Conservation (phyloP, 2,329 filamentous ascomycete genomes). For the Ophiostoma novo-ulmi region DNA sequence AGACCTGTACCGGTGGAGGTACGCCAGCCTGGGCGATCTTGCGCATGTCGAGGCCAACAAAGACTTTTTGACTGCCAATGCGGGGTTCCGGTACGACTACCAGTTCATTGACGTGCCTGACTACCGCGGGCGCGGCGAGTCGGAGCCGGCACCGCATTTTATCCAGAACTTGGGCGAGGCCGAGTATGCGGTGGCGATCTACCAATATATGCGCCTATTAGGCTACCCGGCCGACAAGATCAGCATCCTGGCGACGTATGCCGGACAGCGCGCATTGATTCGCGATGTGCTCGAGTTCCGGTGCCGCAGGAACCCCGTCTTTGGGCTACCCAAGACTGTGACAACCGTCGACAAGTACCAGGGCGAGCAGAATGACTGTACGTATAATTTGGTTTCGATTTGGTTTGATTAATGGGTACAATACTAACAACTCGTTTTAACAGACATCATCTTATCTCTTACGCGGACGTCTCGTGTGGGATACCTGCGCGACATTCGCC, state of each 20-base stretch:
- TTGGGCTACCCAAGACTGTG: slow-evolving; percentile 82
- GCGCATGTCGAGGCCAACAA: slow-evolving; percentile 62
- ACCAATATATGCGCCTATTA: slow-evolving; percentile 93
- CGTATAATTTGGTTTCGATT: neutral
- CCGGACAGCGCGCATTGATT: slow-evolving; percentile 83
- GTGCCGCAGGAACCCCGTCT: slow-evolving; percentile 76
- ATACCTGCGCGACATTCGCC: slow-evolving; percentile 87
- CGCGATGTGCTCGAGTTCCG: slow-evolving; percentile 78
- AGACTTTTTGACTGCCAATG: slow-evolving; percentile 78
- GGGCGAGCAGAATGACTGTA: slow-evolving; percentile 86
- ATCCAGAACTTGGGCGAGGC: slow-evolving; percentile 95
- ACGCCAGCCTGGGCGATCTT: slow-evolving; percentile 72
- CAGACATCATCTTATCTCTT: slow-evolving; percentile 80
- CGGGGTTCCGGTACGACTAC: slow-evolving; percentile 88
- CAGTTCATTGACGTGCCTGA: slow-evolving; percentile 95
- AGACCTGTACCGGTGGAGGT: slow-evolving; percentile 88
- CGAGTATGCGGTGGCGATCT: slow-evolving; percentile 92
- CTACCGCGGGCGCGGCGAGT: slow-evolving; percentile 85
- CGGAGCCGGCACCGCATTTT: slow-evolving; percentile 87
- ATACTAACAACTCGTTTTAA: neutral
- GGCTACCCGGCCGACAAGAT: slow-evolving; percentile 83
- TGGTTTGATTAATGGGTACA: slow-evolving; percentile 32
- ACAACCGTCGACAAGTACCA: slow-evolving; percentile 98
- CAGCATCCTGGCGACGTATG: slow-evolving; percentile 87
- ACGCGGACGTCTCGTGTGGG: slow-evolving; percentile 84